Evolutionary conservation across 345 rosid species (phyloP), one percentile per base, ranked within the genome.

Genomic region (Nasturtium officinale): DNA sequence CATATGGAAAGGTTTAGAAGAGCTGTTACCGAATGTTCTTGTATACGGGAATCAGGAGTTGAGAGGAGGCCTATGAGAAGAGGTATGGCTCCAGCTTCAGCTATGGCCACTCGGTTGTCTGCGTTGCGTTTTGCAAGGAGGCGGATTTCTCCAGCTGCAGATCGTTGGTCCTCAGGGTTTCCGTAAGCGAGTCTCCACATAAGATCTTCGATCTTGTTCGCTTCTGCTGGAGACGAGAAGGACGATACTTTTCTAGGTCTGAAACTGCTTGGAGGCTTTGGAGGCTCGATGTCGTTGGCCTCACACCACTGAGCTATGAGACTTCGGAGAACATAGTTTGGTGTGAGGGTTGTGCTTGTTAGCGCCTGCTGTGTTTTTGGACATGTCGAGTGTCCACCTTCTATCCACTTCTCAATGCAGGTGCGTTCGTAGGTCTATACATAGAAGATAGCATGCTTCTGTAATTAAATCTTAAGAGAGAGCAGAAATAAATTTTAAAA

Each of bases 281-380:
- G 97, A 58, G 96, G 87, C 79, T 95, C 96, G 2, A 95, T 84
- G 57, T 88, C 92, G 65, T 95, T 90, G 61, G 89, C 83, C 73
- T 90, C 99, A 20, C 99, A 91, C 99, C 99, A 95, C 71, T 91
- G 96, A 35, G 95, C 94, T 80, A 95, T 95, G 61, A 95, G 96
- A 81, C 97, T 95, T 33, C 97, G 99, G 43, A 95, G 84, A 59
- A 86, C 97, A 59, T 86, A 95, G 77, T 95, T 95, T 17, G 97
- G 94, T 5, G 99, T 95, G 57, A 90, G 84, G 25, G 84, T 83
- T 57, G 80, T 81, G 79, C 90, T 82, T 33, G 79, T 78, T 71
- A 95, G 83, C 8, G 81, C 71, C 83, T 91, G 97, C 72, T 86
- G 96, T n/a, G 99, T 91, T 85, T 91, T 95, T 46, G 99, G 99